Conservation (phyloP, 2,329 filamentous ascomycete genomes). For the Metarhizium sp. region DNA sequence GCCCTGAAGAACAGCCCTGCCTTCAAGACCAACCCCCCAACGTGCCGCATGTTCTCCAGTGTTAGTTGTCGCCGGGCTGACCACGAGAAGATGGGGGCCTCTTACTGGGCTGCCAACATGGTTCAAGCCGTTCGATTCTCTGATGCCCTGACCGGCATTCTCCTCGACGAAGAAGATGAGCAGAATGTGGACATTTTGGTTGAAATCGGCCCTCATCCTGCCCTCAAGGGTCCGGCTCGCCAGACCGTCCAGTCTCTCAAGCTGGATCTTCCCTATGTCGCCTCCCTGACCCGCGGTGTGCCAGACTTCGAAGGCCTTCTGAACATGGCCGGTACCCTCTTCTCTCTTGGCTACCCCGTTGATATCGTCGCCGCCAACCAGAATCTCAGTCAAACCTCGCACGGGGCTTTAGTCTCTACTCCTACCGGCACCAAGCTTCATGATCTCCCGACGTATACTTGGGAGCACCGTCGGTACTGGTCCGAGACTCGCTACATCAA, state of each 20-base stretch:
- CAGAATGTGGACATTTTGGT: slow-evolving; percentile 11
- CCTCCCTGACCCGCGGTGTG: slow-evolving; percentile 13
- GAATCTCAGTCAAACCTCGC: not conserved
- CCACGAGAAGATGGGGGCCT: not conserved
- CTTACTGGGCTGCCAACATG: not conserved
- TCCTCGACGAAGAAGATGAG: not conserved
- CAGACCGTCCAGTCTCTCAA: slow-evolving; percentile 19
- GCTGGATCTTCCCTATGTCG: slow-evolving; percentile 19
- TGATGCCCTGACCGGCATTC: not conserved
- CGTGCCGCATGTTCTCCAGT: not conserved
- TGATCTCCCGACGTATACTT: slow-evolving; percentile 18
- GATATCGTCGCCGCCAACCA: slow-evolving; percentile 33
- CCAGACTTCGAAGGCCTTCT: slow-evolving; percentile 12
- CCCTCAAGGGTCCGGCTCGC: slow-evolving; percentile 28
- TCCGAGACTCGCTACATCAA: slow-evolving; percentile 15
- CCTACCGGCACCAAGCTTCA: slow-evolving; percentile 5
- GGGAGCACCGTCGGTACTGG: slow-evolving; percentile 23
- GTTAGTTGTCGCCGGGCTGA: not conserved
- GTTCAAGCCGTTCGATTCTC: not conserved
- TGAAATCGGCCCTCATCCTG: slow-evolving; percentile 28
- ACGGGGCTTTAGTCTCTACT: not conserved
- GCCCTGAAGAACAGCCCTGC: slow-evolving; percentile 8
- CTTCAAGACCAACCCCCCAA: not conserved
- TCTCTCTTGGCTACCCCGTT: slow-evolving; percentile 29
- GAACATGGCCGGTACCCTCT: slow-evolving; percentile 30